Conservation (phyloP, 1,139 yeast genomes). For the Neolecta irregularis region DNA sequence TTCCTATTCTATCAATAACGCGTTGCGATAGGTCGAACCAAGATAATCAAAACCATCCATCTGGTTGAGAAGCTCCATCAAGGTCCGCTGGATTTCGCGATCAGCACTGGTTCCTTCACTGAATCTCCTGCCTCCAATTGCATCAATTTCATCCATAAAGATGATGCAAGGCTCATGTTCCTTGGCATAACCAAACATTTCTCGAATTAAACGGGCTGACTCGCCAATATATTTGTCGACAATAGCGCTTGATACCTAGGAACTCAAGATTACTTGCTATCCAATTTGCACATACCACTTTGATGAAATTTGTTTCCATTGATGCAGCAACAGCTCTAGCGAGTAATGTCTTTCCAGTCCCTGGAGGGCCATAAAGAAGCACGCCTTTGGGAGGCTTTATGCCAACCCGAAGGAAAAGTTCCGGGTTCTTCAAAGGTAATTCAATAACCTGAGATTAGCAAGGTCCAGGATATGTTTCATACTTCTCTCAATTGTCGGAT, state of each 20-base stretch:
- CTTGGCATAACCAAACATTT: conserved; percentile 95
- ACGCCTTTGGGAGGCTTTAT: conserved; percentile 98
- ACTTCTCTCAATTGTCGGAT: conserved; percentile 90
- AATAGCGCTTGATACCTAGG: conserved; percentile 95
- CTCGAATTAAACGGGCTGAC: conserved; percentile 89
- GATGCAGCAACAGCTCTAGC: conserved; percentile 99
- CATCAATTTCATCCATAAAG: conserved; percentile 98
- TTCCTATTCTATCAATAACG: conserved; percentile 21
- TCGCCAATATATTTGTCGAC: conserved; percentile 98
- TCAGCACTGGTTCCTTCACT: conserved; percentile 98
- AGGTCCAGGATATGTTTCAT: not conserved
- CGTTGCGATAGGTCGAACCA: conserved; percentile 30
- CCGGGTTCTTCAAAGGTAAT: conserved; percentile 93
- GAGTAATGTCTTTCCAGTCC: conserved; percentile 89
- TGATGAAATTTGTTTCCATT: conserved; percentile 93
- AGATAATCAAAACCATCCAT: conserved; percentile 98
- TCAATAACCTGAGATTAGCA: conserved; percentile 42
- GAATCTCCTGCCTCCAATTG: conserved; percentile 97
- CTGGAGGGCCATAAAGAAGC: conserved; percentile 95
- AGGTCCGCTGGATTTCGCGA: conserved; percentile 95
- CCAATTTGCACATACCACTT: too few species aligned
- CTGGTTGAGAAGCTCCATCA: conserved; percentile 93
- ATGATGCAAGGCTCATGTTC: conserved; percentile 98
- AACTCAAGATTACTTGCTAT: too few species aligned
- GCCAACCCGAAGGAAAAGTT: conserved; percentile 86